phyloP scores from a whole-genome alignment of 106 monocot species.

The Apostasia ramifera region DNA sequence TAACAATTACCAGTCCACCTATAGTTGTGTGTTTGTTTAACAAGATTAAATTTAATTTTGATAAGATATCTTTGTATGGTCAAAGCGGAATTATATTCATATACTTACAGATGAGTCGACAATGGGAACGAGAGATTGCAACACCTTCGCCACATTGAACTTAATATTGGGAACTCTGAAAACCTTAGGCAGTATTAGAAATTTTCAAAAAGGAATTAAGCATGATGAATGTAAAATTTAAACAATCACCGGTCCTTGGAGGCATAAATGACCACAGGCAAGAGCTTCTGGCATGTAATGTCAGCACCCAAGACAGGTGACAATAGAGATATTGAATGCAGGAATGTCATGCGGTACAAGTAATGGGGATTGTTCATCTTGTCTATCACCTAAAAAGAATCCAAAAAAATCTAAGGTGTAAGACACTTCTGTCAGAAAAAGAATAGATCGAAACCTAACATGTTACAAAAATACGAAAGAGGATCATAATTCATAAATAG shows the following conservation, averaged over 20 bases:
- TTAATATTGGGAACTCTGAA: conserved; percentile 89
- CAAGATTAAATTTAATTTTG: too few relatives aligned
- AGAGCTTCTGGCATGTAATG: conserved; percentile 68
- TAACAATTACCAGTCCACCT: too few relatives aligned
- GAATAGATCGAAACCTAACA: too few relatives aligned
- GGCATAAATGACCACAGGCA: conserved; percentile 60
- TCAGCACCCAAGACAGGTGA: conserved; percentile 84
- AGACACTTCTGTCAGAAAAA: too few relatives aligned
- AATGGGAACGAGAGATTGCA: conserved; percentile 65
- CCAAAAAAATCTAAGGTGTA: background rate
- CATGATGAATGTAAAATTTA: background rate
- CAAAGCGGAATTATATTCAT: too few relatives aligned
- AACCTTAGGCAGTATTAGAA: background rate
- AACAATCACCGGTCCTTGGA: conserved; percentile 64
- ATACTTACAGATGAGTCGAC: conserved; percentile 66
- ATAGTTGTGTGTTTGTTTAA: too few relatives aligned
- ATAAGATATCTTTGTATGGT: too few relatives aligned
- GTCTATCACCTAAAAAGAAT: conserved; percentile 54
- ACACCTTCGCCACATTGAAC: conserved; percentile 90
- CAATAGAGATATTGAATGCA: conserved; percentile 74
- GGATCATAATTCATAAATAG: too few relatives aligned
- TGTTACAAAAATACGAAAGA: too few relatives aligned
- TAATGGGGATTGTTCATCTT: conserved; percentile 81
- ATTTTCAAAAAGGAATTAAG: background rate
- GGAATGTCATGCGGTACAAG: conserved; percentile 81